These are phyloP conservation scores for Fraxinus anomala DNA, from an alignment of 257 asterid species.

Conservation along the genomic window DNA sequence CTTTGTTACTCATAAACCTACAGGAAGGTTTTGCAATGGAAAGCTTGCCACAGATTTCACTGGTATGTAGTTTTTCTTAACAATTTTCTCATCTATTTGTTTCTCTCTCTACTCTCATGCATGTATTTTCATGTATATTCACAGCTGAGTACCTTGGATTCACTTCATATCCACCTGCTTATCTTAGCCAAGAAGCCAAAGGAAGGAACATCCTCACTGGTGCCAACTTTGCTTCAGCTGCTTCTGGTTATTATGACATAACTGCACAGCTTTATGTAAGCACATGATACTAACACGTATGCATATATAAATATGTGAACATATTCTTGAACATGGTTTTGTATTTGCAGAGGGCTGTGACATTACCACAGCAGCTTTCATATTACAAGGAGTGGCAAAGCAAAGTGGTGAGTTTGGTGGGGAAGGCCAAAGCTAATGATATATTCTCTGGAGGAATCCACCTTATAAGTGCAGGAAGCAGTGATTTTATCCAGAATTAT, in stretches of 20 bases:
- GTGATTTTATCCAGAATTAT: constrained; percentile 78
- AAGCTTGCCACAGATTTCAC: constrained; percentile 87
- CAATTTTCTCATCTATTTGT: neutral
- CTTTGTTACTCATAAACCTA: constrained; percentile 60
- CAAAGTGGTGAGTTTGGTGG: constrained; percentile 61
- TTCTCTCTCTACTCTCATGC: constrained; percentile 11
- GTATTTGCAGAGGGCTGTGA: constrained; percentile 60
- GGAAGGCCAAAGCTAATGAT: constrained; percentile 47
- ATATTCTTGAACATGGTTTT: neutral
- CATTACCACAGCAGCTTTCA: constrained; percentile 57
- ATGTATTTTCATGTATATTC: constrained; percentile 8
- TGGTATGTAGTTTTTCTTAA: constrained; percentile 37
- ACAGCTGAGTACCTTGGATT: constrained; percentile 89
- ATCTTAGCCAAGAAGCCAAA: constrained; percentile 61
- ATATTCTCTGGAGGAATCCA: constrained; percentile 71
- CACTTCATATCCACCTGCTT: constrained; percentile 75
- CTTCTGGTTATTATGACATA: constrained; percentile 78
- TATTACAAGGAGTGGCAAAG: constrained; percentile 70
- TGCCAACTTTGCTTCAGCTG: constrained; percentile 86
- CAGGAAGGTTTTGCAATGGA: constrained; percentile 90
- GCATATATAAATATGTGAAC: neutral
- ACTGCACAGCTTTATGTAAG: constrained; percentile 71
- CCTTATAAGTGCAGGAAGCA: constrained; percentile 82
- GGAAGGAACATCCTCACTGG: constrained; percentile 61
- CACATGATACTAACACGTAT: neutral